Base-by-base conservation (phyloP, 2,329 filamentous ascomycete genomes). In the Alternaria burnsii region DNA sequence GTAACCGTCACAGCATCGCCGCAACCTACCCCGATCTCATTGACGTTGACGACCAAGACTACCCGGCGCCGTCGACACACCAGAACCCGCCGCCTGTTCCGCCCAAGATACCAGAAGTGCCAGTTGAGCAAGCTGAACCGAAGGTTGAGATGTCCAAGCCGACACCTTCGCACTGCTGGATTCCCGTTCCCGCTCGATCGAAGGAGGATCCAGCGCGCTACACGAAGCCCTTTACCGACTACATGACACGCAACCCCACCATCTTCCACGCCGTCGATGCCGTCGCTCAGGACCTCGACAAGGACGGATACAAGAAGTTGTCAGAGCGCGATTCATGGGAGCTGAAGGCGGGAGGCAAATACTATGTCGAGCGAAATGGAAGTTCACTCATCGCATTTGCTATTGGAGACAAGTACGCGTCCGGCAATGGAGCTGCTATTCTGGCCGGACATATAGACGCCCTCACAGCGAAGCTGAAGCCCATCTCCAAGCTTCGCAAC, bases 391-490 rank as follows among this genome's bases (percentile, higher is more conserved):
- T 97, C 71, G 91, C 93, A 8, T 98, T 97, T 79, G 87, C 87
- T 4, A 86, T 97, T 57, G 94, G 94, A 58, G 87, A 87, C 53
- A 85, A 89, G 3, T 97, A 97, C 78, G 85, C 91, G 79, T 86
- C 90, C 52, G 94, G 94, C 9, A 94, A 96, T 72, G 94, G 94
- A 48, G 86, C 94, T 51, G 93, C 90, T 56, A 94, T 97, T 79
- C 85, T 98, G 46, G 95, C 91, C 3, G 94, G 94, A 8, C 95
- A 98, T 79, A 91, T 98, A 64, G 95, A 98, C 79, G 94, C 94
- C 47, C 82, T 98, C 54, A 97, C 94, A 16, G 92, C 94, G 18
- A 92, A 89, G 79, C 65, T 98, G 70, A 98, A 98, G 88, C 94
- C 95, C 10, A 87, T 97, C 28, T 93, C 93, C 73, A 91, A 88